These are phyloP conservation scores for Nasturtium officinale DNA, from an alignment of 345 rosid genomes.

Conservation along the genomic window DNA sequence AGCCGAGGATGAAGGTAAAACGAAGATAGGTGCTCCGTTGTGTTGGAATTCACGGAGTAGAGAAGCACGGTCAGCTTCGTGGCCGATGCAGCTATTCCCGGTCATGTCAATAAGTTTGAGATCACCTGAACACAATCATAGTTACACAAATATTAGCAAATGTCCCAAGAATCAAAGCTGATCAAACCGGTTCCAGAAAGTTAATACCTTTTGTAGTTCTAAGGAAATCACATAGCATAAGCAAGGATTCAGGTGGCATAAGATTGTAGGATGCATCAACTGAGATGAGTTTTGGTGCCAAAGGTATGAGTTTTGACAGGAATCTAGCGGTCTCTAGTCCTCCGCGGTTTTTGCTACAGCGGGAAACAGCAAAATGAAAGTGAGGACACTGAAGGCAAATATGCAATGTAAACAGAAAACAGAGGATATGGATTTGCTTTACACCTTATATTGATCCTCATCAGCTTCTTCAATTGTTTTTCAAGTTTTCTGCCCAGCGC, in stretches of 20 bases:
- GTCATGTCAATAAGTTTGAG: slow-evolving; percentile 73
- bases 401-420: slow-evolving; percentile 3
- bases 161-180: slow-evolving; percentile 1
- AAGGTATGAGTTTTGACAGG: slow-evolving; percentile 63
- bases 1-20: slow-evolving; percentile 49
- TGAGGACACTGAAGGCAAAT: slow-evolving; percentile 13
- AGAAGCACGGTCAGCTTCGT: slow-evolving; percentile 42
- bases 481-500: slow-evolving; percentile 50
- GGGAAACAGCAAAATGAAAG: slow-evolving; percentile 29
- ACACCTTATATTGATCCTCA: slow-evolving; percentile 73
- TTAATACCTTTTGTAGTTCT: slow-evolving; percentile 57
- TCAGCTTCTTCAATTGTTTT: slow-evolving; percentile 49
- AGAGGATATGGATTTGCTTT: slow-evolving; percentile 29
- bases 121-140: slow-evolving; percentile 49
- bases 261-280: slow-evolving; percentile 74
- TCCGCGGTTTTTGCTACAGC: slow-evolving; percentile 85
- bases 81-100: slow-evolving; percentile 57
- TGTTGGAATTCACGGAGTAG: slow-evolving; percentile 60
- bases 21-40: slow-evolving; percentile 62
- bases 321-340: slow-evolving; percentile 73
- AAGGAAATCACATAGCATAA: slow-evolving; percentile 60
- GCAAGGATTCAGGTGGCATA: slow-evolving; percentile 73
- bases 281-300: slow-evolving; percentile 61
- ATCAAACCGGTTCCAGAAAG: background rate
- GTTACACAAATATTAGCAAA: background rate